Conservation (phyloP, 164 flowering plant genomes). For the Pachysandra terminalis region DNA sequence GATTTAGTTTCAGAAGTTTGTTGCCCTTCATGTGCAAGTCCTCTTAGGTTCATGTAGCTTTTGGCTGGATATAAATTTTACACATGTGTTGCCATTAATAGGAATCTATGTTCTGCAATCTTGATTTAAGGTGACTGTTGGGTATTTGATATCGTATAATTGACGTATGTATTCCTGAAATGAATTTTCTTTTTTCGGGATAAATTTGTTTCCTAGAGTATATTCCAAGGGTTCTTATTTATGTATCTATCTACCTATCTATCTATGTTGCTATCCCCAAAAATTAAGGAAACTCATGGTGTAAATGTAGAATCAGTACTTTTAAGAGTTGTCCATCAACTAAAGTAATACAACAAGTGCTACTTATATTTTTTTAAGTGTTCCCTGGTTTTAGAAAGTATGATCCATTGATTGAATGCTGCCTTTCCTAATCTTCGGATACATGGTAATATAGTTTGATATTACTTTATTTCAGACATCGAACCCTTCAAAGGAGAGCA, state of each 20-base stretch:
- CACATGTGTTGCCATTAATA: not conserved
- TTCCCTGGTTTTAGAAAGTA: not conserved
- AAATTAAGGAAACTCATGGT: not conserved
- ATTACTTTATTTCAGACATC: constrained; percentile 37
- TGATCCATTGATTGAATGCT: not conserved
- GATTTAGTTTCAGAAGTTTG: not conserved
- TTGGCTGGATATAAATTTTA: not conserved
- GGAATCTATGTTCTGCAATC: not conserved
- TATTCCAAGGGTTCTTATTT: too few species aligned
- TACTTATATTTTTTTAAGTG: too few species aligned
- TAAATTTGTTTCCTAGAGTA: not conserved
- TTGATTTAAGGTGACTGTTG: not conserved
- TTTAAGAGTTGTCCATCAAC: not conserved
- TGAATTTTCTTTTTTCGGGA: not conserved
- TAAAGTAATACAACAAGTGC: not conserved
- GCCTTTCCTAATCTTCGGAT: not conserved
- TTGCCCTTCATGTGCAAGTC: too few species aligned
- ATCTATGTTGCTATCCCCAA: too few species aligned
- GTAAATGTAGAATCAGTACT: not conserved
- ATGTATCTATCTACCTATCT: too few species aligned
- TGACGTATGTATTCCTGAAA: too few species aligned
- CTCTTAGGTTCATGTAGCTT: not conserved
- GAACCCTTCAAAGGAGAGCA: constrained; percentile 66
- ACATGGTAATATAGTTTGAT: not conserved
- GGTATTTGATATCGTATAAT: too few species aligned